Conservation (phyloP, 176 grass and related monocot genomes). For the Hordeum vulgare region MorexV3_pseudomolecules_assembly NC_058524.1:5566532-5567031, state of each 20-base stretch:
- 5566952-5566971: neutral
- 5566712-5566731: conserved; percentile 80
- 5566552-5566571: too few species aligned
- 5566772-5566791: conserved; percentile 6
- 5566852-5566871: neutral
- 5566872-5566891: neutral
- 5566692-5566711: conserved; percentile 78
- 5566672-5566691: conserved; percentile 75
- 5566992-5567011: neutral
- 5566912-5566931: neutral
- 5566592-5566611: too few species aligned
- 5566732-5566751: conserved; percentile 36
- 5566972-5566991: neutral
- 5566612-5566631: too few species aligned
- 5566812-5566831: neutral
- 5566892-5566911: neutral
- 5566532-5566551: too few species aligned
- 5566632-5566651: too few species aligned
- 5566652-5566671: too few species aligned
- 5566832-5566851: conserved; percentile 5
- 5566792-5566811: neutral
- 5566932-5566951: neutral
- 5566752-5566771: conserved; percentile 23
- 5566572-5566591: neutral
- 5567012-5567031: neutral